Conservation (phyloP, 2,329 filamentous ascomycete species). For the Teratosphaeria viscida region DNA sequence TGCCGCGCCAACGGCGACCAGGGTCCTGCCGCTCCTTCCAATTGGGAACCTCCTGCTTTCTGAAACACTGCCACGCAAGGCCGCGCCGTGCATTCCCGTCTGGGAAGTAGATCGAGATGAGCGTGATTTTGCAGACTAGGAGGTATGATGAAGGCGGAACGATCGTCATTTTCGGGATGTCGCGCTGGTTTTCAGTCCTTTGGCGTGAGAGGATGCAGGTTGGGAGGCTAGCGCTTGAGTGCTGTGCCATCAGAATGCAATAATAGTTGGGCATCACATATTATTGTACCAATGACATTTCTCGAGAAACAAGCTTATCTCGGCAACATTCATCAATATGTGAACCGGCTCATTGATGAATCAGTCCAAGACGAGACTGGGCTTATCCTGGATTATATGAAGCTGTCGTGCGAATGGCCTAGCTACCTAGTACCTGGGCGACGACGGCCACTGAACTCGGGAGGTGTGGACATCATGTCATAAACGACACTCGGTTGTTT, state of each 20-base stretch:
- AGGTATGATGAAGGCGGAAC: neutral
- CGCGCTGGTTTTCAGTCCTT: neutral
- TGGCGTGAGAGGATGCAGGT: too few species aligned
- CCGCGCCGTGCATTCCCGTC: neutral
- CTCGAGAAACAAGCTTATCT: neutral
- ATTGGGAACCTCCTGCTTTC: neutral
- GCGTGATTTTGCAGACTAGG: neutral
- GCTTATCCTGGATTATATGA: too few species aligned
- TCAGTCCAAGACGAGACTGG: too few species aligned
- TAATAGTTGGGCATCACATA: neutral
- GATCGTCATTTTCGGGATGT: neutral
- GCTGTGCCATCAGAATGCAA: too few species aligned
- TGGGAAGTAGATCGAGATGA: neutral
- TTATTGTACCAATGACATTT: neutral
- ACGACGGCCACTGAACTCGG: neutral
- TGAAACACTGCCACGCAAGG: neutral
- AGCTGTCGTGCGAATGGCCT: too few species aligned
- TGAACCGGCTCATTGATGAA: too few species aligned
- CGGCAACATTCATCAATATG: too few species aligned
- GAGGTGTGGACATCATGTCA: neutral
- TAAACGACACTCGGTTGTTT: neutral
- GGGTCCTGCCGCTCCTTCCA: neutral
- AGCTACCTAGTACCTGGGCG: too few species aligned
- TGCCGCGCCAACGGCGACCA: neutral
- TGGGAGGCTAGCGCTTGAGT: neutral